Evolutionary conservation across 2,329 filamentous ascomycete species (phyloP), one percentile per base, ranked within the genome.

Genomic region (Trichoderma sp.): DNA sequence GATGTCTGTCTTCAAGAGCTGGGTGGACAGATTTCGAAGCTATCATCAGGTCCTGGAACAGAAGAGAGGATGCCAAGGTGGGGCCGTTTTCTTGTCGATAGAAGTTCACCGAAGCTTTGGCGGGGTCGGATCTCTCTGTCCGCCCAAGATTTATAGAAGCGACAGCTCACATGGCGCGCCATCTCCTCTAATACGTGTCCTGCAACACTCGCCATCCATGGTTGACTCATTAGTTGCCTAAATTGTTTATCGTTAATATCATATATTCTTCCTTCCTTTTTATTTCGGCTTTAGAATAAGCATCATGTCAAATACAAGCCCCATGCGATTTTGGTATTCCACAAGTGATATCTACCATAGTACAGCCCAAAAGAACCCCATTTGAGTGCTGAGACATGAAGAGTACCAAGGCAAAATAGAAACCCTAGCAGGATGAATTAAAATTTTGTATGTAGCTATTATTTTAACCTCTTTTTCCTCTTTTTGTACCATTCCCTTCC

Each of bases 61-160:
- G 28, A 54, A 30, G 37, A 54, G 61, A 43, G 26, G 54, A 46
- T 32, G 60, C 52, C 18, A 37, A 69, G 63, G 68, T 65, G 68
- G 68, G 66, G 68, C 59, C 6, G 16, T 5, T 10, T 52, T 34
- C 59, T 51, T 68, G 28, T 59, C 43, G 43, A 66, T 30, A 58
- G 63, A 61, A 66, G 52, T 54, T 49, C 34, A 37, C 61, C 60
- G 68, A 69, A 69, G 60, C 54, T 66, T 52, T 66, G 55, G 68
- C 68, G 68, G 60, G 60, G 68, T 43, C 28, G 11, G 11, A 11
- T 49, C 52, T 58, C 58, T 55, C 18, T 32, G 32, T 32, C 30
- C 39, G 18, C 39, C 18, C 39, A 43, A 8, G 18, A 13, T 8
- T 43, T 43, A n/a, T 43, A 43, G n/a, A 43, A 43, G 16, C 39